A percentile compares a stretch with the other conserved stretches of the same genome.
These are phyloP conservation scores for Stagonosporopsis rhizophila DNA, from an alignment of 2,329 filamentous ascomycete genomes.

Conservation along the genomic window DNA sequence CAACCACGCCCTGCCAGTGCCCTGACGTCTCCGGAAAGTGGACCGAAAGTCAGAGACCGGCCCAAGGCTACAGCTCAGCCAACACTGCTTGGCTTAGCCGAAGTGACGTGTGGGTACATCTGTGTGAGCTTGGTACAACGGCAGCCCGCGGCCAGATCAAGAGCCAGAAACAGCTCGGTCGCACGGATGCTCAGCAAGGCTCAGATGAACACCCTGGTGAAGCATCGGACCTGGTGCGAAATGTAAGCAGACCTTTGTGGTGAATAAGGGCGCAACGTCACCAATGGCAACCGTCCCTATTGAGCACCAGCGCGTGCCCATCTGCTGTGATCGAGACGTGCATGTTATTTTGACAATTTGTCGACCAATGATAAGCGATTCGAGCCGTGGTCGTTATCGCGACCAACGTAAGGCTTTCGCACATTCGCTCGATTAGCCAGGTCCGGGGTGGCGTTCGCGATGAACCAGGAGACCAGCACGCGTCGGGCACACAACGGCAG, in stretches of 20 bases:
- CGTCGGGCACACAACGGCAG: slow-evolving; percentile 14
- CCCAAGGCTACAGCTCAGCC: not conserved
- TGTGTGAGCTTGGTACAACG: slow-evolving; percentile 13
- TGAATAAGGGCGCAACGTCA: slow-evolving; percentile 1
- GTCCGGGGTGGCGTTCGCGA: slow-evolving; percentile 15
- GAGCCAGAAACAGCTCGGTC: slow-evolving; percentile 11
- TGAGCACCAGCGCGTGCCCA: slow-evolving; percentile 5
- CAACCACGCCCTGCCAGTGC: slow-evolving; percentile 3
- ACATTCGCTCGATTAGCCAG: slow-evolving; percentile 12
- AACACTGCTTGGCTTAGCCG: slow-evolving; percentile 6
- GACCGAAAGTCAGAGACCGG: not conserved
- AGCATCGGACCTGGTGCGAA: not conserved
- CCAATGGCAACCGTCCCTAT: slow-evolving; percentile 1
- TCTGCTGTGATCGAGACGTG: slow-evolving; percentile 13
- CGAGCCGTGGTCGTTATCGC: slow-evolving; percentile 10
- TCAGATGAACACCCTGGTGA: slow-evolving; percentile 5
- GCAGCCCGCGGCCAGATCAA: slow-evolving; percentile 5
- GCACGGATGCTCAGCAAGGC: slow-evolving; percentile 11
- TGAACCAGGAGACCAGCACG: slow-evolving; percentile 4
- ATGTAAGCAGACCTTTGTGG: slow-evolving; percentile 1
- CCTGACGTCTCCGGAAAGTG: slow-evolving; percentile 7
- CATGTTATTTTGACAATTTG: slow-evolving; percentile 7
- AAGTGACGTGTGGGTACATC: slow-evolving; percentile 8
- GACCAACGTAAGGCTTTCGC: slow-evolving; percentile 19
- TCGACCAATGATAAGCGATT: slow-evolving; percentile 5